Conservation (phyloP, 2,329 filamentous ascomycete genomes). For the Penicillium brevicompactum region DNA sequence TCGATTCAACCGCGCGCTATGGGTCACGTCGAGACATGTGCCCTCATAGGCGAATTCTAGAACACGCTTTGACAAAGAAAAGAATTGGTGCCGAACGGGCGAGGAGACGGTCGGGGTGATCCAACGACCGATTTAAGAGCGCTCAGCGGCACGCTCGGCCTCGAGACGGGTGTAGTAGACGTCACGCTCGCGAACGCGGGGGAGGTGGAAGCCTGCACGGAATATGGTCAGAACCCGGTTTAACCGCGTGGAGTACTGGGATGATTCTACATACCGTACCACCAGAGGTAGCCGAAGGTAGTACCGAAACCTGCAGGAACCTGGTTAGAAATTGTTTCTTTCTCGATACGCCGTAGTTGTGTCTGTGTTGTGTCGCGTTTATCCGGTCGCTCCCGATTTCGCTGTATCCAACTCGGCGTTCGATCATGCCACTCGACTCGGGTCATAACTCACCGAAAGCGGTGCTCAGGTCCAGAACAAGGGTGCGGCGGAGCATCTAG, state of each 20-base stretch:
- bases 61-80: conserved; percentile 21
- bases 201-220: conserved; percentile 63
- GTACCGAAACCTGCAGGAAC: conserved; percentile 58
- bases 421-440: conserved; percentile 22
- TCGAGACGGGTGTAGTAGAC: conserved; percentile 66
- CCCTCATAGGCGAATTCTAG: conserved; percentile 5
- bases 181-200: conserved; percentile 64
- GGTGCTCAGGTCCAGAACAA: conserved; percentile 68
- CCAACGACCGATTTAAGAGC: conserved; percentile 30
- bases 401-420: conserved; percentile 6
- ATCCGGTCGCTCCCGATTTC: neutral
- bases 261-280: conserved; percentile 59
- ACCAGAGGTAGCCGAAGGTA: conserved; percentile 66
- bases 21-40: neutral
- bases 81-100: conserved; percentile 20
- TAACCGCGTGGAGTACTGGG: neutral
- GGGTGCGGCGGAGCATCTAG: conserved; percentile 66
- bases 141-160: conserved; percentile 56
- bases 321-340: conserved; percentile 17
- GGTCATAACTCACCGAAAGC: conserved; percentile 59
- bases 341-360: neutral
- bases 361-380: neutral
- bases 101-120: conserved; percentile 14
- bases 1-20: conserved; percentile 13
- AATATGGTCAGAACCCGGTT: conserved; percentile 6